phyloP scores from a whole-genome alignment of 73 alveolate species.

The Paramecium sonneborni region DNA sequence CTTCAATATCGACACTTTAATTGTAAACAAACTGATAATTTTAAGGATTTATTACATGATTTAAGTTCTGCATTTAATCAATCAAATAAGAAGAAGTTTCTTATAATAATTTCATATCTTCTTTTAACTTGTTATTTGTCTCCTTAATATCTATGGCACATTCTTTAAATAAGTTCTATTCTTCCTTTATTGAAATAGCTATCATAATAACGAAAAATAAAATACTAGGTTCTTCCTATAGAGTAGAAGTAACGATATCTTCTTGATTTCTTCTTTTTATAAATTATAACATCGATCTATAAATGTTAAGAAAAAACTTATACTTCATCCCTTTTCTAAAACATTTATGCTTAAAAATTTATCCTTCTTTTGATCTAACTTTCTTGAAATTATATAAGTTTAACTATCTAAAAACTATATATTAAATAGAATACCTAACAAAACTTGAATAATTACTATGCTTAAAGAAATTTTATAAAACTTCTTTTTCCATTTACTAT shows the following conservation, averaged over 20 bases:
- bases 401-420: not conserved
- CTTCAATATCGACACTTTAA: constrained; percentile 50
- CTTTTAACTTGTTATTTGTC: constrained; percentile 30
- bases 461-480: constrained; percentile 27
- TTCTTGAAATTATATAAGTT: constrained; percentile 44
- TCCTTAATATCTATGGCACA: constrained; percentile 51
- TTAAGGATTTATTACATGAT: not conserved
- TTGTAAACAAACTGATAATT: constrained; percentile 27
- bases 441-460: constrained; percentile 52
- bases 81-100: constrained; percentile 31
- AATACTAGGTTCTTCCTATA: constrained; percentile 49
- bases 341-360: constrained; percentile 39
- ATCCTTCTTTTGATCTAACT: constrained; percentile 40
- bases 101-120: constrained; percentile 43
- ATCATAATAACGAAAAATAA: not conserved
- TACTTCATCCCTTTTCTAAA: constrained; percentile 58
- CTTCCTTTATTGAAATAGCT: constrained; percentile 48
- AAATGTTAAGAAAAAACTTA: not conserved
- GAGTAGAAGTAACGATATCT: not conserved
- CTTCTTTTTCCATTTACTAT: not conserved
- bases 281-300: constrained; percentile 43
- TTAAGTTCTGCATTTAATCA: constrained; percentile 33
- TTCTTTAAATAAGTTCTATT: constrained; percentile 41
- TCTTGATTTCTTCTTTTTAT: constrained; percentile 43
- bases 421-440: not conserved